Base-by-base conservation (phyloP, 495 filamentous ascomycete genomes). In the Platismatia glauca region DNA sequence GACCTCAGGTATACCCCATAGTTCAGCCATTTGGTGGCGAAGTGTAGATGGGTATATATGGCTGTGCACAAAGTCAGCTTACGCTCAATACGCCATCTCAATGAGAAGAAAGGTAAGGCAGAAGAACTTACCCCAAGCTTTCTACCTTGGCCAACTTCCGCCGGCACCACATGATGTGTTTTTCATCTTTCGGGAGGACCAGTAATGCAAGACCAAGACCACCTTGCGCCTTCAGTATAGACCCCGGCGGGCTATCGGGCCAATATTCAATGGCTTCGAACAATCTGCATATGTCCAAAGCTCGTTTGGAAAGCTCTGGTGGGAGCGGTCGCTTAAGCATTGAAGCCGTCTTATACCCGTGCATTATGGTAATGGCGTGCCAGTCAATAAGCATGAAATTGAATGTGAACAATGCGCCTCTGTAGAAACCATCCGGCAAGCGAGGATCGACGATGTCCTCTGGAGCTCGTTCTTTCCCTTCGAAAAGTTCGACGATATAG, bases 91-190 rank as follows among this genome's bases (percentile, higher is more conserved):
- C 12, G 27, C 39, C 29, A 55, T 33, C 39, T 9, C 37, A 22
- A 1, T 29, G 43, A 43, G 7, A 6, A 38, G 33, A 22, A 20
- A 22, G 0, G 22, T 18, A 60, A 18, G 12, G 37, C 15, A 44
- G 38, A 37, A 57, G 34, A 20, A 80, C 90, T 77, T 74, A 97
- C 94, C 94, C 94, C 70, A 85, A 77, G 64, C 81, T 77, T 73
- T 98, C 94, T 61, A 96, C 78, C 60, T 81, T 72, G 20, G 87
- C 90, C 70, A 94, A 81, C 72, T 90, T 93, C 69, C 82, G 81
- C 61, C 90, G 85, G 64, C 84, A 79, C 93, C 92, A 98, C 79
- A 86, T 87, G n/a, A 83, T 79, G 71, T 95, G 82, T 69, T 78
- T 84, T 31, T 74, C 66, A 35, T 95, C 88, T 60, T 82, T 85